Percentiles rank a stretch among this genome's conserved stretches.
phyloP scores from a whole-genome alignment of 2,329 filamentous ascomycete genomes.

The Ceratocystis harringtonii region DNA sequence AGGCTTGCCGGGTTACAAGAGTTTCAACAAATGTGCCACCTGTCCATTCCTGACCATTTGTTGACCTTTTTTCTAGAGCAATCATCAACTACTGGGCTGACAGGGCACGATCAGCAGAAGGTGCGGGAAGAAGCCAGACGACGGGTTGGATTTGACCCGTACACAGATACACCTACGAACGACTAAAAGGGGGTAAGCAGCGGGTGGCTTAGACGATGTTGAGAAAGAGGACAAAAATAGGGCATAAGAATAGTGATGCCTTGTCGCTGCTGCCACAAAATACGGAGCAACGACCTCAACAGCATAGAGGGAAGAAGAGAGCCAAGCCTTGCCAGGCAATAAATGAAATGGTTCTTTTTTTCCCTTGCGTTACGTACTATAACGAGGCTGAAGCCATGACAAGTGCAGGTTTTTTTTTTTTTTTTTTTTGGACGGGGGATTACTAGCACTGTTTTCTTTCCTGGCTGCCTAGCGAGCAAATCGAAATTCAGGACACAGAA shows the following conservation, averaged over 20 bases:
- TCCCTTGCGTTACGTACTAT: background rate
- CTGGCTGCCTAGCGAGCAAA: background rate
- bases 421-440: background rate
- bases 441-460: background rate
- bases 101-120: slow-evolving; percentile 31
- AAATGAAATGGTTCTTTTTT: background rate
- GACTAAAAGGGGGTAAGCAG: background rate
- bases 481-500: background rate
- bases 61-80: slow-evolving; percentile 71
- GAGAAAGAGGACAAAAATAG: background rate
- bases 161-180: slow-evolving; percentile 30
- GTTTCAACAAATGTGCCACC: slow-evolving; percentile 76
- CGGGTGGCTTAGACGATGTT: background rate
- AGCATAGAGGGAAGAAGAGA: background rate
- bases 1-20: slow-evolving; percentile 78
- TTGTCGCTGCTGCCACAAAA: background rate
- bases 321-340: background rate
- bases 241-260: background rate
- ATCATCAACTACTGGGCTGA: slow-evolving; percentile 37
- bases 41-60: slow-evolving; percentile 81
- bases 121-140: slow-evolving; percentile 33
- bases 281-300: too few species aligned
- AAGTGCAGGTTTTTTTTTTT: background rate
- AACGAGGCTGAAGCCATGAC: background rate
- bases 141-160: slow-evolving; percentile 42